Percentiles rank a stretch among this genome's conserved stretches.
phyloP scores from a whole-genome alignment of 2,329 filamentous ascomycete genomes.

The Rhynchosporium agropyri region DNA sequence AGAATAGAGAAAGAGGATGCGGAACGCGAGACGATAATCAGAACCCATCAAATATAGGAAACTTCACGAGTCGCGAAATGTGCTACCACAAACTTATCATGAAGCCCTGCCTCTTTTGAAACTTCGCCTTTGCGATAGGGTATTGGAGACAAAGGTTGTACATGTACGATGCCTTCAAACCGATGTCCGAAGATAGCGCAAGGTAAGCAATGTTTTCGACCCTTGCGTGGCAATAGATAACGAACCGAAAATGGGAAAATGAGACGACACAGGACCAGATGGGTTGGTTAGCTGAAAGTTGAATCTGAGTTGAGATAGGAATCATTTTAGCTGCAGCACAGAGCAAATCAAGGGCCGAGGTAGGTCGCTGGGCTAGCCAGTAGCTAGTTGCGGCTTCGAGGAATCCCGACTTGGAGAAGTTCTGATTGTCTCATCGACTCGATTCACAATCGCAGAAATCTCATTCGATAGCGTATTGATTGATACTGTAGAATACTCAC shows the following conservation, averaged over 20 bases:
- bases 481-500: neutral
- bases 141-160: no score
- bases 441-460: neutral
- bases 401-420: neutral
- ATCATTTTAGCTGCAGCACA: neutral
- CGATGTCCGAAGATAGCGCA: no score
- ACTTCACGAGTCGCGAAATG: no score
- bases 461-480: neutral
- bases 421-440: no score
- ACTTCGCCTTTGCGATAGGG: no score
- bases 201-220: neutral
- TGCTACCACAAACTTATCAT: no score
- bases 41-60: no score
- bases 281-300: neutral
- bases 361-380: no score
- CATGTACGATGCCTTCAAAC: no score
- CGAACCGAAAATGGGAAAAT: neutral
- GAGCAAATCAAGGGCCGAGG: neutral
- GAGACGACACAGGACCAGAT: neutral
- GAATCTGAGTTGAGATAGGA: neutral
- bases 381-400: neutral
- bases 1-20: no score
- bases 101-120: no score
- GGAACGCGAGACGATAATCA: no score
- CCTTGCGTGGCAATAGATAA: conserved; percentile 13